Evolutionary conservation across 2,329 filamentous ascomycete species (phyloP).

Genomic region (Botryotinia globosa): DNA sequence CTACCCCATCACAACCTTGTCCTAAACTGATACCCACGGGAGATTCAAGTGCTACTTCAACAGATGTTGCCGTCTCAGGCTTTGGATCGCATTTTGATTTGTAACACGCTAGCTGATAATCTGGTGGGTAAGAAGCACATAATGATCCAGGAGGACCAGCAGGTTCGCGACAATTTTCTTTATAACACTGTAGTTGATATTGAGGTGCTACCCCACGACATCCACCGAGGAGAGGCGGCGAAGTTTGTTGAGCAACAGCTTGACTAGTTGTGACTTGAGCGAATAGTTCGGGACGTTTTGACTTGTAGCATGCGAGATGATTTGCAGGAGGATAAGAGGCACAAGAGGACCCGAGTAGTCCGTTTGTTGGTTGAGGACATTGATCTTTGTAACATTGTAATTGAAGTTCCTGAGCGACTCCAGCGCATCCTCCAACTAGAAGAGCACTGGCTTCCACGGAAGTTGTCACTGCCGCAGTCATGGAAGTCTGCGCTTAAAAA

Average conservation of each 20-base stretch:
- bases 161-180: background rate
- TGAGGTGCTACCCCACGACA: background rate
- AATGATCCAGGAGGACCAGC: background rate
- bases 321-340: background rate
- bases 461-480: background rate
- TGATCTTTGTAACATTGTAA: background rate
- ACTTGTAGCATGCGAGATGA: background rate
- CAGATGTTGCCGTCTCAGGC: background rate
- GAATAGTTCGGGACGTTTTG: background rate
- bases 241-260: background rate
- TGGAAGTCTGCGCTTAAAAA: background rate
- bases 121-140: conserved; percentile 5
- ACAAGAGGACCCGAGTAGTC: background rate
- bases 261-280: background rate
- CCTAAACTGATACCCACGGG: background rate
- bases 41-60: background rate
- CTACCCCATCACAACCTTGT: background rate
- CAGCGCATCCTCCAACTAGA: background rate
- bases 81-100: background rate
- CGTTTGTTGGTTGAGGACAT: background rate
- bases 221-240: background rate
- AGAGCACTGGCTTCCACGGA: background rate
- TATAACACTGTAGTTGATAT: background rate
- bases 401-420: background rate
- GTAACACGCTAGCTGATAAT: background rate